phyloP scores from a whole-genome alignment of 2,329 filamentous ascomycete genomes.

The Epichloe scottii region DNA sequence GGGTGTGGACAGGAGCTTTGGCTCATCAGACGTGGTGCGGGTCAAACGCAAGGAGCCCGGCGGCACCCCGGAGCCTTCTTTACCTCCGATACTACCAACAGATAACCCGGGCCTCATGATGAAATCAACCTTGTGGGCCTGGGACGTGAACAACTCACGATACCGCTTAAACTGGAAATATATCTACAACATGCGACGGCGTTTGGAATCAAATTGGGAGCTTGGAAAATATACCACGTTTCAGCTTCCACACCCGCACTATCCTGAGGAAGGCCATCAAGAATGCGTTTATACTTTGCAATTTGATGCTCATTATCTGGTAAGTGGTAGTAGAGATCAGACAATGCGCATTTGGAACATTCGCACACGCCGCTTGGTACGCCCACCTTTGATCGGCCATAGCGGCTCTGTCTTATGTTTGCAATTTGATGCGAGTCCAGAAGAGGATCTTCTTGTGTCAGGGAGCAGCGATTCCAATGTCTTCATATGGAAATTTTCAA shows the following conservation, averaged over 20 bases:
- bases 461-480: conserved; percentile 87
- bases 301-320: conserved; percentile 71
- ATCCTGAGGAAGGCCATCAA: conserved; percentile 69
- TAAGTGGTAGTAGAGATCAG: conserved; percentile 84
- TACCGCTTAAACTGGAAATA: conserved; percentile 83
- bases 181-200: conserved; percentile 75
- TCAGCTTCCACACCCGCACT: conserved; percentile 73
- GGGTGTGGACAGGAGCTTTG: conserved; percentile 17
- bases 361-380: conserved; percentile 62
- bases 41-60: conserved; percentile 25
- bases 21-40: conserved; percentile 16
- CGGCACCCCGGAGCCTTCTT: conserved; percentile 18
- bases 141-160: conserved; percentile 32
- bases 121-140: conserved; percentile 37
- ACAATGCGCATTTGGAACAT: conserved; percentile 87
- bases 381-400: conserved; percentile 65
- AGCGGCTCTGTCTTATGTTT: conserved; percentile 81
- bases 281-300: conserved; percentile 96
- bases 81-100: conserved; percentile 17
- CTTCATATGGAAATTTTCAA: conserved; percentile 89
- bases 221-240: conserved; percentile 73
- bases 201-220: conserved; percentile 86
- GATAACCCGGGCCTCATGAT: conserved; percentile 21
- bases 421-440: conserved; percentile 80
- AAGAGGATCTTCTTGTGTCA: conserved; percentile 87